phyloP scores from a whole-genome alignment of 306 rosid species.

The Cicer bijugum region DNA sequence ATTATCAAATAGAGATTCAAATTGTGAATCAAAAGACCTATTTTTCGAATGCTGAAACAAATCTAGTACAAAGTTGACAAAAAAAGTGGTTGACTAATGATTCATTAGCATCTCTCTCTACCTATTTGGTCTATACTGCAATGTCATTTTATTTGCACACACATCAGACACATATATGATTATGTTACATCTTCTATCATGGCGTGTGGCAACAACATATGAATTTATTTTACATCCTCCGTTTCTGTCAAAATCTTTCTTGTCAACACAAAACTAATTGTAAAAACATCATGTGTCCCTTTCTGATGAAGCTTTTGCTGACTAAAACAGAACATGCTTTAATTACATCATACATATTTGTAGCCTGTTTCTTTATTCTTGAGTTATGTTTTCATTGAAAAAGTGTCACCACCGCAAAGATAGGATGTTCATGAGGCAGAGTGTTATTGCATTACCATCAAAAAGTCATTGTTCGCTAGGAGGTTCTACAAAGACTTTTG shows the following conservation, averaged over 20 bases:
- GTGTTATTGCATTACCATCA: neutral
- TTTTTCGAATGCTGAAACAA: no score
- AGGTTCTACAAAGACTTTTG: no score
- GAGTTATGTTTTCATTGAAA: neutral
- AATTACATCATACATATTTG: neutral
- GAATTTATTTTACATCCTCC: neutral
- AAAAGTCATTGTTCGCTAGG: no score
- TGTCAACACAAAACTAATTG: neutral
- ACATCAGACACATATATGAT: neutral
- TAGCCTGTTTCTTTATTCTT: neutral
- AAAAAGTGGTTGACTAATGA: no score
- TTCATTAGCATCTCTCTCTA: neutral
- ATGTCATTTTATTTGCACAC: neutral
- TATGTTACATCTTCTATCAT: neutral
- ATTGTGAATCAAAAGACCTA: no score
- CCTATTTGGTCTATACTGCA: neutral
- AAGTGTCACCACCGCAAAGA: neutral
- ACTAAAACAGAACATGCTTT: neutral
- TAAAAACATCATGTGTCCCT: neutral
- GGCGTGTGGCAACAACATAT: neutral
- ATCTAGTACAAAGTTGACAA: no score
- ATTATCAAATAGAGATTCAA: no score
- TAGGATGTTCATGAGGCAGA: neutral
- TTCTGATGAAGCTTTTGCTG: constrained; percentile 4
- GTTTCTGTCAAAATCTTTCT: neutral